Base-by-base conservation (phyloP, 352 stramenopile genomes). In the Thalassiosira mediterranea region DNA sequence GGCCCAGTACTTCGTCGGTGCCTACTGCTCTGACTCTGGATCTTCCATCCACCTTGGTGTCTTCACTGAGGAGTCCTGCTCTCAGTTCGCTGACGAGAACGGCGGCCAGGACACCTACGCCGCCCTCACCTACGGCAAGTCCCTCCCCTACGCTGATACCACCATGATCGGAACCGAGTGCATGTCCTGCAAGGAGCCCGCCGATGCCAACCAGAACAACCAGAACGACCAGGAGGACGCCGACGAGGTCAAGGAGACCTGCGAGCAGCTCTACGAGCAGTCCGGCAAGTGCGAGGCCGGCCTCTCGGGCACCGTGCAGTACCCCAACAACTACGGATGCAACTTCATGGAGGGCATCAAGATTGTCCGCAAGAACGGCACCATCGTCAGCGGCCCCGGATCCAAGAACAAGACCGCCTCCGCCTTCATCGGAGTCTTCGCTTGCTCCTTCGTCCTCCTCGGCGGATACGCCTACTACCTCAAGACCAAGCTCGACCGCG, bases 271-370 rank as follows among this genome's bases (percentile, higher is more conserved):
- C 29, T 92, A 92, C 66, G 19, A 69, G 17, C 28, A 21, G 28
- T 52, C 87, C 15, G 87, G 87, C 74, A 92, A 92, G 68, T 92
- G 87, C 67, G 87, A 92, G 49, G 28, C 62, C 2, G 47, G 49
- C 3, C 66, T 91, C 13, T 74, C 23, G 31, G 63, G 42, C 32
- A 49, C 44, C 29, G 40, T 72, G 3, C 62, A 62, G 19, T 65
- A 52, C 26, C 37, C 65, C 25, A 90, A 90, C 69, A 76, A 83
- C 25, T 81, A 88, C 49, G 87, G 73, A 23, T 93, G 87, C 68
- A 87, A 81, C 54, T 93, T 88, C 73, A 90, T 93, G 61, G 42
- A 84, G 40, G 83, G 83, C 52, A 90, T 93, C 63, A 87, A 86
- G 61, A 83, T 90, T 53, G 58, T 81, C 7, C 62, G 80, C n/a